Percentiles rank a stretch among this genome's conserved stretches.
Evolutionary conservation across 768 basidiomycete genomes (phyloP).

Genomic region (Leccinum pellstonianum): DNA sequence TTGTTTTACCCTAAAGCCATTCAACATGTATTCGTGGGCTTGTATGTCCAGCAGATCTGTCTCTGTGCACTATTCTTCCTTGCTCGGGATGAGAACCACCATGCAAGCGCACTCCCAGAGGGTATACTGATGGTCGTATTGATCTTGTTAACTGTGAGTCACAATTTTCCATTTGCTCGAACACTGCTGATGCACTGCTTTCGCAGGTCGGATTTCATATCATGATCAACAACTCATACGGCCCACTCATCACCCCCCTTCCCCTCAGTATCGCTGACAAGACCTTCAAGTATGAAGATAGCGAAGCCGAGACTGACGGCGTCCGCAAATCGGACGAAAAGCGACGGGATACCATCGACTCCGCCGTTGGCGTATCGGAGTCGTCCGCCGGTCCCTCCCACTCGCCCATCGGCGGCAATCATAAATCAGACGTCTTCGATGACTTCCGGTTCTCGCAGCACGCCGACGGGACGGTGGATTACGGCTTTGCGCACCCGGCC

Average conservation of each 20-base stretch:
- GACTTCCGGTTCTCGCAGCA: slow-evolving; percentile 27
- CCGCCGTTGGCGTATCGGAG: slow-evolving; percentile 2
- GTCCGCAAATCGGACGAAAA: slow-evolving; percentile 17
- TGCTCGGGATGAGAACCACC: slow-evolving; percentile 49
- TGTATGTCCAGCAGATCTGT: slow-evolving; percentile 90
- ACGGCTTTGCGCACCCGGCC: slow-evolving; percentile 89
- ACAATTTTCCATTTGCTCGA: too few relatives aligned
- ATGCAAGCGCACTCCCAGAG: slow-evolving; percentile 63
- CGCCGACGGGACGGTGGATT: slow-evolving; percentile 36
- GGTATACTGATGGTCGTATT: slow-evolving; percentile 84
- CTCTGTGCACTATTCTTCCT: slow-evolving; percentile 91
- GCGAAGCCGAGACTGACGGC: neutral
- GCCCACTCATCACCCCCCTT: slow-evolving; percentile 69
- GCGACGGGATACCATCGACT: slow-evolving; percentile 13
- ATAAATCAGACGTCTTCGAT: slow-evolving; percentile 11
- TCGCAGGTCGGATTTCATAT: slow-evolving; percentile 62
- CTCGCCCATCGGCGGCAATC: neutral
- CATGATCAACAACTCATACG: slow-evolving; percentile 76
- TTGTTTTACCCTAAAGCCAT: slow-evolving; percentile 95
- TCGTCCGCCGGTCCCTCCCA: slow-evolving; percentile 8
- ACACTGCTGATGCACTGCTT: neutral
- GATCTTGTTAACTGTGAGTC: slow-evolving; percentile 74
- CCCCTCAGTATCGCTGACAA: slow-evolving; percentile 79
- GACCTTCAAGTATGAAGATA: slow-evolving; percentile 40
- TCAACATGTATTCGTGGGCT: slow-evolving; percentile 87